Evolutionary conservation across 2,329 filamentous ascomycete species (phyloP), one percentile per base, ranked within the genome.

Genomic region (Endocalyx cinctus): DNA sequence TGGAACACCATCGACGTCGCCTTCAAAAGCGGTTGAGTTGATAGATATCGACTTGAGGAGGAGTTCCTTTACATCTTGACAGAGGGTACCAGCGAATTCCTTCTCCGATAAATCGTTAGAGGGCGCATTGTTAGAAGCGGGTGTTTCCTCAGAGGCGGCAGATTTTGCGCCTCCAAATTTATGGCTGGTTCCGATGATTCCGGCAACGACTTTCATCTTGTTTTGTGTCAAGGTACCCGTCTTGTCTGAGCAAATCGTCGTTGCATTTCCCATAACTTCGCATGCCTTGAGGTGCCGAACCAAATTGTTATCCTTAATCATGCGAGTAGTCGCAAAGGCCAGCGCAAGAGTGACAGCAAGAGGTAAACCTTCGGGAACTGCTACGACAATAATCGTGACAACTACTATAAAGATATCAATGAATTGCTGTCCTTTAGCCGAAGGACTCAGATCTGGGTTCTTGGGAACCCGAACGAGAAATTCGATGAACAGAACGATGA

Each of bases 401-500:
- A 86, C 82, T 27, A 85, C 79, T 43, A 88, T 87, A 48, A 88
- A 77, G 39, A 87, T 86, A 39, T 82, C 73, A 46, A 87, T 69
- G 49, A 87, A 87, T 33, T 76, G 70, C 51, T 90, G 85, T 7
- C 84, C 88, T 63, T 94, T 95, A 33, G 79, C 59, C 3, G 85
- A 79, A 4, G 87, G 70, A 0, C 72, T 71, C 2, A 63, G 4
- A 52, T 43, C 37, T 75, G 33, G 10, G 28, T 39, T 68, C 13
- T 71, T 54, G 5, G 69, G 66, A 4, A 95, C 72, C 10, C 77
- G 64, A 29, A 80, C 86, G 8, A 92, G 67, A 54, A 94, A 96
- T 50, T 87, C 77, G 63, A 95, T 89, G 51, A 95, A 77, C 11
- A 95, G 70, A 28, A 94, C 83, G 29, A 90, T 70, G 62, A 96